phyloP scores from a whole-genome alignment of 2,329 filamentous ascomycete species.

The Cercospora canescens region DNA sequence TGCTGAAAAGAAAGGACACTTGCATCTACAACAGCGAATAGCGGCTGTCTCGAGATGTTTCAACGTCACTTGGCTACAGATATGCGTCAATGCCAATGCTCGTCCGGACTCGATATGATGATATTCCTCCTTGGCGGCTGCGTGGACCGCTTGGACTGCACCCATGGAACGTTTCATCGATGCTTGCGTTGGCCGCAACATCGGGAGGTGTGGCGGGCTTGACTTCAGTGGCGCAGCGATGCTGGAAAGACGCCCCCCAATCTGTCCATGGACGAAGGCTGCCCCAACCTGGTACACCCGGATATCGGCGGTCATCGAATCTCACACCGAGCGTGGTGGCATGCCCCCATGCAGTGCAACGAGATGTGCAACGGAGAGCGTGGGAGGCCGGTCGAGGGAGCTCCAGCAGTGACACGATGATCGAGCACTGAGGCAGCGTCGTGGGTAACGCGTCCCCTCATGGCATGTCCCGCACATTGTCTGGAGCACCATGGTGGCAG shows the following conservation, averaged over 20 bases:
- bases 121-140: slow-evolving; percentile 1
- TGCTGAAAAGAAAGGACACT: not conserved
- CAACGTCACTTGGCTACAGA: not conserved
- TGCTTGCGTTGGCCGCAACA: not conserved
- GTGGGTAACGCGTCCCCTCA: not conserved
- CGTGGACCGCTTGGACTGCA: not conserved
- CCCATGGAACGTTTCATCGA: not conserved
- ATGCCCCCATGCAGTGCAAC: not conserved
- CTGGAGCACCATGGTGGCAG: not conserved
- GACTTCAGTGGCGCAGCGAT: not conserved
- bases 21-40: not conserved
- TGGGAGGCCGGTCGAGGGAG: not conserved
- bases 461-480: not conserved
- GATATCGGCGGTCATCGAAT: not conserved
- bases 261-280: not conserved
- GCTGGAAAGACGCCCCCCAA: not conserved
- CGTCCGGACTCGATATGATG: not conserved
- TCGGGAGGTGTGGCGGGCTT: not conserved
- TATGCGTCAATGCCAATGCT: slow-evolving; percentile 4
- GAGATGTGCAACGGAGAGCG: not conserved
- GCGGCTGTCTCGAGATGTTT: not conserved
- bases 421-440: not conserved
- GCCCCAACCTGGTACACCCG: not conserved
- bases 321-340: not conserved
- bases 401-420: not conserved